phyloP scores from a whole-genome alignment of 345 rosid genomes.

The Reutealis trisperma region DNA sequence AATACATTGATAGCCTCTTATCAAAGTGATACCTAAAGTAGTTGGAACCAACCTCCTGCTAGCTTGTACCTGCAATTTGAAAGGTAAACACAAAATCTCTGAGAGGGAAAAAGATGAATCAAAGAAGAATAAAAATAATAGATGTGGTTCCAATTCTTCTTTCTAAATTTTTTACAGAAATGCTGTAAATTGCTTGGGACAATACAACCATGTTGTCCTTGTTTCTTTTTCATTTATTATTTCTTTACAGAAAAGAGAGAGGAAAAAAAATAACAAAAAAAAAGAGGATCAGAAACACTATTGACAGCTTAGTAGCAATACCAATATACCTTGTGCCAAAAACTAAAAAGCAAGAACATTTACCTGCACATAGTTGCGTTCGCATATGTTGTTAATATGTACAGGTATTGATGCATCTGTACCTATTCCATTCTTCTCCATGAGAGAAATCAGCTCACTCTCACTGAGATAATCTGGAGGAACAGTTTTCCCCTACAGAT shows the following conservation, averaged over 20 bases:
- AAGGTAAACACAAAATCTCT: conserved; percentile 8
- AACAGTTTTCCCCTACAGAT: conserved; percentile 65
- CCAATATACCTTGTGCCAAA: background rate
- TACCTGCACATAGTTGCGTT: conserved; percentile 94
- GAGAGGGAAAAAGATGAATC: background rate
- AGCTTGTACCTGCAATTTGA: conserved; percentile 67
- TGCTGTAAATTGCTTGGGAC: background rate
- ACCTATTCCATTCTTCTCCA: conserved; percentile 97
- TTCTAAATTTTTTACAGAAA: background rate
- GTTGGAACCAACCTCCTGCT: conserved; percentile 94
- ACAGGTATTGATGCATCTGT: conserved; percentile 96
- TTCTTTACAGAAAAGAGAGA: background rate
- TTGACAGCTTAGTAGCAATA: background rate
- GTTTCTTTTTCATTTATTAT: background rate
- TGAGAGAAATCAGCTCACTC: conserved; percentile 91
- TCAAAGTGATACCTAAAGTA: conserved; percentile 77
- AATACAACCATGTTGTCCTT: background rate
- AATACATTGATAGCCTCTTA: conserved; percentile 91
- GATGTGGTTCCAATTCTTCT: background rate
- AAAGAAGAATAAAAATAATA: background rate
- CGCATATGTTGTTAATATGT: conserved; percentile 95
- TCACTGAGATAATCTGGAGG: conserved; percentile 92
- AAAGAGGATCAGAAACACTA: background rate
- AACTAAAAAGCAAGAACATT: no score
- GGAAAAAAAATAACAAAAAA: no score